Percentiles rank a stretch among this genome's conserved stretches.
Evolutionary conservation across 352 stramenopile species (phyloP).

Genomic region (Globisporangium viniferum): DNA sequence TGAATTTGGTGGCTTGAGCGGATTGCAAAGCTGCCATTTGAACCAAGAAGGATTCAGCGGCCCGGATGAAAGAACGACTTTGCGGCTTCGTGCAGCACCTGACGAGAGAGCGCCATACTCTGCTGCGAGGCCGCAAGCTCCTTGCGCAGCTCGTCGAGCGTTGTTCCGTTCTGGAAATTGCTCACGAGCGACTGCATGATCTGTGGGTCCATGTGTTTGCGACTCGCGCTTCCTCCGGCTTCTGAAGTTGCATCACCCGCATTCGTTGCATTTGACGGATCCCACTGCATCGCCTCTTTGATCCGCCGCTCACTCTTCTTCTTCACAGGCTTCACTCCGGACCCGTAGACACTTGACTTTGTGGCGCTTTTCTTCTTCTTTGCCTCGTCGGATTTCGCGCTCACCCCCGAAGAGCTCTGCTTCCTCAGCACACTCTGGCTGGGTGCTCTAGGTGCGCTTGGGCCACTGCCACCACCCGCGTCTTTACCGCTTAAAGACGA

Average conservation of each 20-base stretch:
- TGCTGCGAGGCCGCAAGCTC: slow-evolving; percentile 70
- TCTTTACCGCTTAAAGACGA: slow-evolving; percentile 9
- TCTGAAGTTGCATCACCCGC: slow-evolving; percentile 12
- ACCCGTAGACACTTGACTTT: slow-evolving; percentile 32
- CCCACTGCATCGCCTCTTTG: slow-evolving; percentile 24
- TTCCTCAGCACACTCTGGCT: slow-evolving; percentile 13
- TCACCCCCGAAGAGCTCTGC: slow-evolving; percentile 8
- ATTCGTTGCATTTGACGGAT: slow-evolving; percentile 7
- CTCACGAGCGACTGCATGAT: slow-evolving; percentile 62
- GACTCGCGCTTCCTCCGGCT: slow-evolving; percentile 17
- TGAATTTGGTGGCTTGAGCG: not conserved
- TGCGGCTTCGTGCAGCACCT: slow-evolving; percentile 64
- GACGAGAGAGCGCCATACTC: slow-evolving; percentile 57
- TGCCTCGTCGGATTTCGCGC: slow-evolving; percentile 12
- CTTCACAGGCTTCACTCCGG: slow-evolving; percentile 38
- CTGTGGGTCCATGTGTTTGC: slow-evolving; percentile 51
- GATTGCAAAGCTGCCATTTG: not conserved
- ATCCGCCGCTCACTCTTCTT: slow-evolving; percentile 25
- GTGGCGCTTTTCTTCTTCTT: slow-evolving; percentile 35
- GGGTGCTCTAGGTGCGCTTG: not conserved
- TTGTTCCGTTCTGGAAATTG: slow-evolving; percentile 70
- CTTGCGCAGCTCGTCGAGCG: slow-evolving; percentile 53
- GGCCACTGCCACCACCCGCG: not conserved
- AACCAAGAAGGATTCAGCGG: slow-evolving; percentile 2
- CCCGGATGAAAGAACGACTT: slow-evolving; percentile 61